Evolutionary conservation across 768 basidiomycete species (phyloP).

Genomic region (Tricholoma flavovirens): DNA sequence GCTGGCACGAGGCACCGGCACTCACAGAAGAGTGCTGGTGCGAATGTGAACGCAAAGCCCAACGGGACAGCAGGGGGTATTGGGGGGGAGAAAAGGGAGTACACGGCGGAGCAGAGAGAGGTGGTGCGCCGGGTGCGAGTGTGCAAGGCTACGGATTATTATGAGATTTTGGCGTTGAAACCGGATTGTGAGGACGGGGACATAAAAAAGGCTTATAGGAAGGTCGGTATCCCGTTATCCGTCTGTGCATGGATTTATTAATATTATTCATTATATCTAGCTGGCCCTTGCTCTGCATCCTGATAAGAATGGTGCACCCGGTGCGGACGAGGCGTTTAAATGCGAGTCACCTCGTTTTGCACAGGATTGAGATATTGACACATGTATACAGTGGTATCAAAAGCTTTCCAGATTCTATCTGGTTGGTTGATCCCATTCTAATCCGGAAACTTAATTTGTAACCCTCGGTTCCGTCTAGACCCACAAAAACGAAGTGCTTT

Average conservation of each 20-base stretch:
- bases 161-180: constrained; percentile 81
- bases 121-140: constrained; percentile 81
- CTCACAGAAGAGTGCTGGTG: constrained; percentile 18
- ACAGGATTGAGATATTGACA: constrained; percentile 1
- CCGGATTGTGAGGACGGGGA: constrained; percentile 79
- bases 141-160: constrained; percentile 89
- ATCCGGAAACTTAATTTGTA: neutral
- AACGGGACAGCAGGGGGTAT: constrained; percentile 50
- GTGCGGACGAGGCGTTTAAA: constrained; percentile 98
- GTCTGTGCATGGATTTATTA: constrained; percentile 6
- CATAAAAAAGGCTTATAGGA: constrained; percentile 93
- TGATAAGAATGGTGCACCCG: constrained; percentile 95
- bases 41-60: constrained; percentile 11
- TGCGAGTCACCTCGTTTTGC: constrained; percentile 35
- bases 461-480: constrained; percentile 38
- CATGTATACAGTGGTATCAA: constrained; percentile 77
- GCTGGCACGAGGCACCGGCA: constrained; percentile 64
- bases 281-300: constrained; percentile 86
- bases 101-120: constrained; percentile 75
- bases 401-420: constrained; percentile 93
- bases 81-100: constrained; percentile 75
- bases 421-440: constrained; percentile 31
- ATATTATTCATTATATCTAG: constrained; percentile 29
- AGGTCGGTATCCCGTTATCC: constrained; percentile 44
- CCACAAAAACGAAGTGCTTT: constrained; percentile 84